Evolutionary conservation across 495 filamentous ascomycete species (phyloP).

Genomic region (Evernia prunastri): DNA sequence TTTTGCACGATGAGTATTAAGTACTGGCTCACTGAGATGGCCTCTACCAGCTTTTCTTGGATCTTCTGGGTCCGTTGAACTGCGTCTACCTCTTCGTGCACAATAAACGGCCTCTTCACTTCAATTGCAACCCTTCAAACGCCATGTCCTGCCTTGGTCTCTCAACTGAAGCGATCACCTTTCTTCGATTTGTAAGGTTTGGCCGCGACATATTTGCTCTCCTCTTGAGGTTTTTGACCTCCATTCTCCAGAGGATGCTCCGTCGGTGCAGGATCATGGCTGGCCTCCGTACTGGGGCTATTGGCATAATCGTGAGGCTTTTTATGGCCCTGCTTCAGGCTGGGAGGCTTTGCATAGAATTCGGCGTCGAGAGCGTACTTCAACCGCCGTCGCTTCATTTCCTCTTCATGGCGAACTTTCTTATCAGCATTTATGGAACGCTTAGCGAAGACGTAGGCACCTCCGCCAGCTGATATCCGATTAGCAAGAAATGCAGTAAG

Average conservation of each 20-base stretch:
- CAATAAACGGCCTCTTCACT: neutral
- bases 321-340: conserved; percentile 16
- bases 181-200: conserved; percentile 66
- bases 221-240: conserved; percentile 60
- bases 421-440: conserved; percentile 86
- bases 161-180: conserved; percentile 67
- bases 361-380: conserved; percentile 51
- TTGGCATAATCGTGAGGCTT: conserved; percentile 50
- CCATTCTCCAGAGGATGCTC: conserved; percentile 73
- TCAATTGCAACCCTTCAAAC: neutral
- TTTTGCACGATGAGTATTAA: neutral
- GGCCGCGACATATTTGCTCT: conserved; percentile 83
- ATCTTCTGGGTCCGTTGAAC: neutral
- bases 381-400: conserved; percentile 57
- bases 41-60: neutral
- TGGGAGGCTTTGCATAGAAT: conserved; percentile 30
- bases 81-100: neutral
- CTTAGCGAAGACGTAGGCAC: conserved; percentile 95
- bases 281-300: conserved; percentile 74
- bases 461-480: conserved; percentile 61
- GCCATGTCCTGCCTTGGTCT: conserved; percentile 3
- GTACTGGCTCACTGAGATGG: neutral
- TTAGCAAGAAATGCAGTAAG: neutral
- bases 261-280: conserved; percentile 78
- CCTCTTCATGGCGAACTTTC: conserved; percentile 59